Evolutionary conservation across 352 stramenopile genomes (phyloP).

Genomic region (Phytophthora idaei): DNA sequence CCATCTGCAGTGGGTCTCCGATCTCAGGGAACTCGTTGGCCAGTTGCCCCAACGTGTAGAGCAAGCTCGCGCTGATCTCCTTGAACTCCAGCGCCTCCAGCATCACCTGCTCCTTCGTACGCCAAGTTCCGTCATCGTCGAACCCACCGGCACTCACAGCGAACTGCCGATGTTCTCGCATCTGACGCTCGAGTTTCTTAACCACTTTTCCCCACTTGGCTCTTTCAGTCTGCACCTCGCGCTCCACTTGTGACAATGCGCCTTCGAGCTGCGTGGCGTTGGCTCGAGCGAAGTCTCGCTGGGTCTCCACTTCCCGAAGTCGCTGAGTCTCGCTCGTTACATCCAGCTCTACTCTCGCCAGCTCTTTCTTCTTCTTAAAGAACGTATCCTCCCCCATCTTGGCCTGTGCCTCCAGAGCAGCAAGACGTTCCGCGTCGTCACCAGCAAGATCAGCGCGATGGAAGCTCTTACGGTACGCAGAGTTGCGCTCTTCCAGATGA

Average conservation of each 20-base stretch:
- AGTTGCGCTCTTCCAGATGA: constrained; percentile 94
- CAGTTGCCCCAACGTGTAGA: constrained; percentile 93
- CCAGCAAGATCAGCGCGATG: constrained; percentile 88
- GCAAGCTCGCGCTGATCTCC: constrained; percentile 86
- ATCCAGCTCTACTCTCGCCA: constrained; percentile 90
- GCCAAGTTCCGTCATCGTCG: constrained; percentile 32
- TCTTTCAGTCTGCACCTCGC: constrained; percentile 70
- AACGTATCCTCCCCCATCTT: constrained; percentile 89
- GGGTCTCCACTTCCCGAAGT: constrained; percentile 71
- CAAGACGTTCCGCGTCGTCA: constrained; percentile 87
- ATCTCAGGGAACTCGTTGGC: constrained; percentile 95
- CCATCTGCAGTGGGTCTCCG: constrained; percentile 72
- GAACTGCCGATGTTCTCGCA: constrained; percentile 64
- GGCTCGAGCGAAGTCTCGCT: constrained; percentile 66
- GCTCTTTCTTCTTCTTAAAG: constrained; percentile 95
- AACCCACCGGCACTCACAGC: constrained; percentile 23
- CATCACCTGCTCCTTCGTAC: constrained; percentile 84
- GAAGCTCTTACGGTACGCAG: constrained; percentile 94
- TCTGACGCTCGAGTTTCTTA: constrained; percentile 73
- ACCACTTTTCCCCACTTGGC: constrained; percentile 72
- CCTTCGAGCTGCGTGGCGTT: constrained; percentile 68
- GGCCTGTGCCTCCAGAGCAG: constrained; percentile 86
- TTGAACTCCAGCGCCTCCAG: constrained; percentile 78
- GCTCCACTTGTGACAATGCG: constrained; percentile 68
- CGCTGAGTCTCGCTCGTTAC: constrained; percentile 69